A percentile compares a stretch with the other conserved stretches of the same genome.
Conservation (phyloP, 352 stramenopile genomes). For the Saprolegnia parasitica region DNA sequence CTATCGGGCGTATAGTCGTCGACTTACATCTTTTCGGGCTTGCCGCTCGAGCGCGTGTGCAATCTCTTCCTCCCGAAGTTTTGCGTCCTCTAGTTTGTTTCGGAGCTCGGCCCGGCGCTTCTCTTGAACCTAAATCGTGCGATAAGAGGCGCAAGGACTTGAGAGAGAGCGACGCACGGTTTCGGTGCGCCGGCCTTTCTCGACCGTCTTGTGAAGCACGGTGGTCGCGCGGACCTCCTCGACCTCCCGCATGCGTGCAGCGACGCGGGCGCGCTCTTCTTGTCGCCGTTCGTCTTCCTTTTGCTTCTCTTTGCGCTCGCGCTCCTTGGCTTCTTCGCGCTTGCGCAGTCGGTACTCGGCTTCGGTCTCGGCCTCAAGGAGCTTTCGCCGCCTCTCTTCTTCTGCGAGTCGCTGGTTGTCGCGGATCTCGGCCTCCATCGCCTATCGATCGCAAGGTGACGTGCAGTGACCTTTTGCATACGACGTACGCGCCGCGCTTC, state of each 20-base stretch:
- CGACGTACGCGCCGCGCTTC: slow-evolving; percentile 32
- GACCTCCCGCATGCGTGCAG: slow-evolving; percentile 60
- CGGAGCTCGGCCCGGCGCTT: slow-evolving; percentile 37
- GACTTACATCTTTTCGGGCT: slow-evolving; percentile 48
- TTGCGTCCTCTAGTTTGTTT: slow-evolving; percentile 56
- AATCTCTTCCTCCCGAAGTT: slow-evolving; percentile 76
- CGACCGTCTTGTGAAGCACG: slow-evolving; percentile 43
- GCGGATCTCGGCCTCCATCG: neutral
- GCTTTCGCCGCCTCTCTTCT: slow-evolving; percentile 43
- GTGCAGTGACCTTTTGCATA: neutral
- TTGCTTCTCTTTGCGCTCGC: slow-evolving; percentile 45
- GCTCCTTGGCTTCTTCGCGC: slow-evolving; percentile 48
- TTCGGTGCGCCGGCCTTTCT: slow-evolving; percentile 50
- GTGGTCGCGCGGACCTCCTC: slow-evolving; percentile 40
- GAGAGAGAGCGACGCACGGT: slow-evolving; percentile 4
- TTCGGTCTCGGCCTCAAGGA: slow-evolving; percentile 49
- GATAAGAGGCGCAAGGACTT: neutral
- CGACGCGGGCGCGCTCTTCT: slow-evolving; percentile 46
- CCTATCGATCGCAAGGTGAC: neutral
- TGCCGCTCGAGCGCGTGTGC: slow-evolving; percentile 49
- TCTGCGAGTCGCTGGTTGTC: slow-evolving; percentile 30
- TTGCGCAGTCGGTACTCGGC: slow-evolving; percentile 40
- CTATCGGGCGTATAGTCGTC: neutral
- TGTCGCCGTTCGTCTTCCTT: slow-evolving; percentile 47
- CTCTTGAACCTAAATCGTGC: slow-evolving; percentile 48